Percentiles rank a stretch among this genome's conserved stretches.
Evolutionary conservation across 1,139 yeast species (phyloP).

Genomic region (Geotrichum cucujoidarum): DNA sequence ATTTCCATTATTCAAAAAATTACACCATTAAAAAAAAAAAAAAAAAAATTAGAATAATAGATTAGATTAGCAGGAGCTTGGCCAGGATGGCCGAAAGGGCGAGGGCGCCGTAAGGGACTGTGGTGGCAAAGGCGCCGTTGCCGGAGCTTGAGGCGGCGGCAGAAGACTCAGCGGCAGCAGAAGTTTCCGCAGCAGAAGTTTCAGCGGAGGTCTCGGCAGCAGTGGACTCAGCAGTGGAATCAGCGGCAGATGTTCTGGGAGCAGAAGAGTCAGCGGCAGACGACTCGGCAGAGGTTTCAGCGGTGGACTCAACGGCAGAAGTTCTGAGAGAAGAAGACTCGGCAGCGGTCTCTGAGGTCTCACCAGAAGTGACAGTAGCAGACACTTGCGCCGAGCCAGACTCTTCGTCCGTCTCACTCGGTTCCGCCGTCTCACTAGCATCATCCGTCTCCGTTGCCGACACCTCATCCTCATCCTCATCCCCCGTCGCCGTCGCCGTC

Average conservation of each 20-base stretch:
- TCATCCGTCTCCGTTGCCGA: no score
- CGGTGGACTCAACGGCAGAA: not conserved
- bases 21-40: no score
- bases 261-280: not conserved
- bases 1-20: no score
- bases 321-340: not conserved
- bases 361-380: not conserved
- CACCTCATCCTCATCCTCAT: no score
- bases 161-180: not conserved
- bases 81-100: slow-evolving; percentile 4
- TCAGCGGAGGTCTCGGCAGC: not conserved
- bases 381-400: not conserved
- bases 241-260: not conserved
- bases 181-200: not conserved
- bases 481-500: not conserved
- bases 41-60: no score
- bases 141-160: not conserved
- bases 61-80: not conserved
- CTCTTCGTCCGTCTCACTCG: not conserved
- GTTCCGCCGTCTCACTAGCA: not conserved
- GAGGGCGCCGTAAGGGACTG: not conserved
- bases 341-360: not conserved
- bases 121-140: not conserved
- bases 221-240: not conserved
- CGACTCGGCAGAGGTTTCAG: not conserved